Evolutionary conservation across 1,139 yeast genomes (phyloP), one percentile per base, ranked within the genome.

Genomic region (Lodderomyces beijingensis): DNA sequence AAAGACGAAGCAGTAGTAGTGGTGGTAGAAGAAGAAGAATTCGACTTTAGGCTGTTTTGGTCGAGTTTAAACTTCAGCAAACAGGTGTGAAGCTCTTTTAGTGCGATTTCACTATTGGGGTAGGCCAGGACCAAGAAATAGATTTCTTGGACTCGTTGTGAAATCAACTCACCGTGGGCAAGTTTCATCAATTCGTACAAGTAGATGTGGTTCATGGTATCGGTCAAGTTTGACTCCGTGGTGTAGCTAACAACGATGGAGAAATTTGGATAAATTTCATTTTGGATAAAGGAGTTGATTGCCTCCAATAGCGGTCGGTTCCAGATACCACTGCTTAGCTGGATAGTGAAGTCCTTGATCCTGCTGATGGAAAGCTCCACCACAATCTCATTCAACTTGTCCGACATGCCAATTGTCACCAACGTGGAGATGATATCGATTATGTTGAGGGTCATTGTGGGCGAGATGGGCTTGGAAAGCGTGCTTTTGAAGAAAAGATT

Each of bases 81-180:
- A 46, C 80, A 69, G 32, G 61, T 57, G 45, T 74, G 74, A 25
- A 89, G 55, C 47, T 89, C 97, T 17, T 65, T 57, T 15, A 89
- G 55, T 0, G 91, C 83, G 2, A 70, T 63, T 17, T 51, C 51
- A 1, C 93, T 77, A 2, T 52, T 44, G 0, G 95, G 95, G 46
- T 61, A 85, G 16, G 62, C 59, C 3, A 62, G 50, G 1, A 85
- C 76, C 27, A 88, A 70, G 16, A 75, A 77, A 48, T 73, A 85
- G 13, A 85, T 71, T 50, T 89, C 94, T 1, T 53, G 47, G 1
- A 74, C 76, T 37, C 96, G 54, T 22, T 79, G 51, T 14, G 65
- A 56, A 0, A 74, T 66, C 21, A 78, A 49, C 40, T 73, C 74
- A 39, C 57, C 63, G 40, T 66, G 56, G 38, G 74, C 57, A 13